Percentiles rank a stretch among this genome's conserved stretches.
These are phyloP conservation scores for Phialophora verrucosa DNA, from an alignment of 2,329 filamentous ascomycete species.

Conservation along the genomic window DNA sequence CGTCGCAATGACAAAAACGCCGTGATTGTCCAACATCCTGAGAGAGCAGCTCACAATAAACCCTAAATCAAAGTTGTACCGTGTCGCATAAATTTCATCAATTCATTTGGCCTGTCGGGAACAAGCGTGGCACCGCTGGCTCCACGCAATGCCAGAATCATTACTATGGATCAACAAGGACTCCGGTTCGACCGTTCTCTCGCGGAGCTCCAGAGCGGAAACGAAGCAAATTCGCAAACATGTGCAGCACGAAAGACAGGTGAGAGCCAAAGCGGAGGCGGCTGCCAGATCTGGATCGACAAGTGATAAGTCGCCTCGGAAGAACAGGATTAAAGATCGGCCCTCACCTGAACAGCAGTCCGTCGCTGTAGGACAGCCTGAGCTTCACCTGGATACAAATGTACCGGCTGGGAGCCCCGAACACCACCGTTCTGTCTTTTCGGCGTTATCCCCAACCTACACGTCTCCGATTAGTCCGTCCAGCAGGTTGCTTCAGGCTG, in stretches of 20 bases:
- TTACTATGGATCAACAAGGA: constrained; percentile 39
- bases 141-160: constrained; percentile 28
- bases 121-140: not conserved
- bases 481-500: constrained; percentile 23
- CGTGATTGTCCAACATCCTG: constrained; percentile 8
- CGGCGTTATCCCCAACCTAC: constrained; percentile 22
- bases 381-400: constrained; percentile 32
- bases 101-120: not conserved
- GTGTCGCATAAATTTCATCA: not conserved
- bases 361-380: constrained; percentile 11
- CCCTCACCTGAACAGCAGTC: constrained; percentile 8
- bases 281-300: constrained; percentile 13
- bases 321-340: constrained; percentile 14
- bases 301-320: constrained; percentile 6
- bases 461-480: constrained; percentile 28
- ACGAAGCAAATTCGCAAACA: constrained; percentile 37
- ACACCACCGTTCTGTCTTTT: constrained; percentile 8
- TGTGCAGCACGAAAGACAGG: constrained; percentile 36
- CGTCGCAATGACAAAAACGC: constrained; percentile 16
- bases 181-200: constrained; percentile 30
- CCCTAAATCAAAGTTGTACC: constrained; percentile 1
- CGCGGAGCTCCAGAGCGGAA: constrained; percentile 36
- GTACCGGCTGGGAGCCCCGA: constrained; percentile 14
- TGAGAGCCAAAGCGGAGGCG: constrained; percentile 29
- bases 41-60: constrained; percentile 14